phyloP scores from a whole-genome alignment of 2,329 filamentous ascomycete species.

The Trichophyton simii region DNA sequence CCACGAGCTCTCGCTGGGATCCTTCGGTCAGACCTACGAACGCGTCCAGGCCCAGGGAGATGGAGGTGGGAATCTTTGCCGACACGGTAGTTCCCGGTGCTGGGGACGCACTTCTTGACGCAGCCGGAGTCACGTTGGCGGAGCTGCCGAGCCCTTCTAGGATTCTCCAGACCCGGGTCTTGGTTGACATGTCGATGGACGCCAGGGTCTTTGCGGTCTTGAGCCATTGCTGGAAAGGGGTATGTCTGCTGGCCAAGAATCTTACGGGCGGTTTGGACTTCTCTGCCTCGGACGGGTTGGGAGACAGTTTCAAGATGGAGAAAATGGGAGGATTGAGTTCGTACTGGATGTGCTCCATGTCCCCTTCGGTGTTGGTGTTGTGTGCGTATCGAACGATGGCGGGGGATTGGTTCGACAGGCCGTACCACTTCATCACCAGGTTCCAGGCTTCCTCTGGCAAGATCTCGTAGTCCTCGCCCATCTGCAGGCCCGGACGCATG shows the following conservation, averaged over 20 bases:
- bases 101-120: slow-evolving; percentile 33
- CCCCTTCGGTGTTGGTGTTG: slow-evolving; percentile 52
- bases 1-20: slow-evolving; percentile 51
- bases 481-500: slow-evolving; percentile 52
- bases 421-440: slow-evolving; percentile 70
- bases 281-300: slow-evolving; percentile 45
- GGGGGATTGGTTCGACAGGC: slow-evolving; percentile 54
- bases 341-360: slow-evolving; percentile 58
- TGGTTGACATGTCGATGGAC: slow-evolving; percentile 55
- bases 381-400: slow-evolving; percentile 66
- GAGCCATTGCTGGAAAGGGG: slow-evolving; percentile 61
- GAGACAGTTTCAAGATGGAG: slow-evolving; percentile 66
- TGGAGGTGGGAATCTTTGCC: slow-evolving; percentile 31
- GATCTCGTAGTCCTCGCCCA: slow-evolving; percentile 60
- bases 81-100: slow-evolving; percentile 33
- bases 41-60: slow-evolving; percentile 50
- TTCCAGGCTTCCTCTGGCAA: slow-evolving; percentile 74
- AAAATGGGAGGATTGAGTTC: slow-evolving; percentile 79
- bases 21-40: slow-evolving; percentile 52
- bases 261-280: slow-evolving; percentile 49
- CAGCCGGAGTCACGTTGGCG: slow-evolving; percentile 32
- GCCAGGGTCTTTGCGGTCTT: slow-evolving; percentile 57
- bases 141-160: slow-evolving; percentile 34
- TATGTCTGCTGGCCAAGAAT: slow-evolving; percentile 58
- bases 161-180: slow-evolving; percentile 65